These are phyloP conservation scores for Naganishia albida DNA, from an alignment of 1,284 basidiomycete species.

Conservation along the genomic window DNA sequence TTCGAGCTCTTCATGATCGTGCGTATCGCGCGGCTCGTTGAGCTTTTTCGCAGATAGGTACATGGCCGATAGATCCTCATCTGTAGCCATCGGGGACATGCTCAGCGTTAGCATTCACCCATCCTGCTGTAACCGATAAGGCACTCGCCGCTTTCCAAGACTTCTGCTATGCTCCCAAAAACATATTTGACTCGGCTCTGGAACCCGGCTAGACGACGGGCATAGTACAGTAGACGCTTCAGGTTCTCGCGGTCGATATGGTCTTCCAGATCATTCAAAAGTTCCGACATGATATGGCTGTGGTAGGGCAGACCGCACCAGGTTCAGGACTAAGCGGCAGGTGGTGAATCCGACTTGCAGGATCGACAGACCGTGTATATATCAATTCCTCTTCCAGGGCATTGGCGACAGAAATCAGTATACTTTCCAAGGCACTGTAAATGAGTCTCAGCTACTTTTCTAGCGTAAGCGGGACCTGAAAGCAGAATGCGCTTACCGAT, in stretches of 20 bases:
- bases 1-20: slow-evolving; percentile 92
- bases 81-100: slow-evolving; percentile 53
- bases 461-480: neutral
- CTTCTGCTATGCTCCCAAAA: slow-evolving; percentile 84
- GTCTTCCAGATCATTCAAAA: slow-evolving; percentile 87
- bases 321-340: neutral
- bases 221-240: slow-evolving; percentile 84
- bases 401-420: slow-evolving; percentile 80
- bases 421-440: slow-evolving; percentile 79
- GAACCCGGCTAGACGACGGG: slow-evolving; percentile 78
- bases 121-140: neutral
- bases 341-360: neutral
- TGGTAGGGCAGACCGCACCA: neutral
- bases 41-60: slow-evolving; percentile 80
- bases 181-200: slow-evolving; percentile 86
- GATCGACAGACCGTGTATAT: slow-evolving; percentile 64
- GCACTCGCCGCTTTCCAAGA: slow-evolving; percentile 75
- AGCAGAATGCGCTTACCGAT: slow-evolving; percentile 62
- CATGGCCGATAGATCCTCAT: slow-evolving; percentile 90
- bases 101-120: no score
- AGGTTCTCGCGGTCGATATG: slow-evolving; percentile 91
- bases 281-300: slow-evolving; percentile 73
- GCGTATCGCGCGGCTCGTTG: slow-evolving; percentile 59
- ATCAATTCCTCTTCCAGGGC: slow-evolving; percentile 92
- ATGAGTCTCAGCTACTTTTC: neutral